These are phyloP conservation scores for Wickerhamiella occidentalis DNA, from an alignment of 805 yeast genomes.

Conservation along the genomic window DNA sequence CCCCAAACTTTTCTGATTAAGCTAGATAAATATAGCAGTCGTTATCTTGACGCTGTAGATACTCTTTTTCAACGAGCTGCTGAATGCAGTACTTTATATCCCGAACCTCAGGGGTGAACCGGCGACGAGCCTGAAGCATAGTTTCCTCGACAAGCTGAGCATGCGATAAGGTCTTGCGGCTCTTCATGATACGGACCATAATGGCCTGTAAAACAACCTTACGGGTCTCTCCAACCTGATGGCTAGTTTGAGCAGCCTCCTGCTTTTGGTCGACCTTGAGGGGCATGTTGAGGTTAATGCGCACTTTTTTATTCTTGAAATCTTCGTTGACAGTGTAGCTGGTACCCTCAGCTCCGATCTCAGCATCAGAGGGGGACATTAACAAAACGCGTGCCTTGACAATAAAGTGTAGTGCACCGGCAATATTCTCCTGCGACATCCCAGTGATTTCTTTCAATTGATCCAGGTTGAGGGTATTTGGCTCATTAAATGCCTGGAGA, in stretches of 20 bases:
- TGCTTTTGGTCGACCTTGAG: conserved; percentile 47
- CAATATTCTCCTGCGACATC: conserved; percentile 50
- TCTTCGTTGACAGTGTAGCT: conserved; percentile 61
- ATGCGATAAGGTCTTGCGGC: conserved; percentile 69
- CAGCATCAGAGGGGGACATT: conserved; percentile 48
- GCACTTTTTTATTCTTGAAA: conserved; percentile 72
- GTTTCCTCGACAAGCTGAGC: conserved; percentile 77
- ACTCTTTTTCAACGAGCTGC: conserved; percentile 72
- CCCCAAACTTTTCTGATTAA: no score
- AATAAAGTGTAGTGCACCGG: conserved; percentile 67
- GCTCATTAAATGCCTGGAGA: conserved; percentile 66
- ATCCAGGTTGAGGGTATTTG: conserved; percentile 44
- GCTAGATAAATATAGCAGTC: conserved; percentile 75
- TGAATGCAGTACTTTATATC: conserved; percentile 84
- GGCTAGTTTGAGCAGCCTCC: conserved; percentile 62
- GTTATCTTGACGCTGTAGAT: conserved; percentile 63
- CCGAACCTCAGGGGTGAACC: conserved; percentile 76
- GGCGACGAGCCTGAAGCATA: conserved; percentile 64
- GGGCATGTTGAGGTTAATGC: conserved; percentile 60
- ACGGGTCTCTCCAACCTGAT: conserved; percentile 77
- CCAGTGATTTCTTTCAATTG: conserved; percentile 59
- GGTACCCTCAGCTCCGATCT: conserved; percentile 43
- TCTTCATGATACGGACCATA: conserved; percentile 93
- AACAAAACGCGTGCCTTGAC: conserved; percentile 62
- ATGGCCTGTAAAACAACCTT: conserved; percentile 80